Conservation (phyloP, 306 rosid genomes). For the Prosopis cineraria region DNA sequence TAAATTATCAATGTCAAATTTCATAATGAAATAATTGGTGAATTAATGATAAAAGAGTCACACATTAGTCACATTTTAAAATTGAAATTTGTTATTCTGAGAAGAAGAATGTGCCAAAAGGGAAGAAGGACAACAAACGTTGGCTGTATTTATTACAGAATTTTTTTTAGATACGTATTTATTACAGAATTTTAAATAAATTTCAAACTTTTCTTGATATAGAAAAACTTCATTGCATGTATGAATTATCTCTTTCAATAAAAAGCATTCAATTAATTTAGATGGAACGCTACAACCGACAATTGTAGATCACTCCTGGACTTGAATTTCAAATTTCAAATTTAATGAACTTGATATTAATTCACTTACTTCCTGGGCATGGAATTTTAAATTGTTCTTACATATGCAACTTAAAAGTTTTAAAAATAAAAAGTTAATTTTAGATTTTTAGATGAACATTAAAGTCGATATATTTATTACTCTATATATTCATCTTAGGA, state of each 20-base stretch:
- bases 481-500: too few species aligned
- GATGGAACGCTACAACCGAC: not conserved
- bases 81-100: not conserved
- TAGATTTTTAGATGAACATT: not conserved
- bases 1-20: not conserved
- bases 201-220: not conserved
- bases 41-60: not conserved
- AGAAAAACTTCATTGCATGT: not conserved
- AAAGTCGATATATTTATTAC: too few species aligned
- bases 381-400: not conserved
- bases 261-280: not conserved
- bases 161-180: too few species aligned
- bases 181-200: not conserved
- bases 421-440: not conserved
- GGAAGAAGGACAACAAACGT: not conserved
- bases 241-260: not conserved
- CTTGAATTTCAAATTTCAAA: not conserved
- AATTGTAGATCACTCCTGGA: not conserved
- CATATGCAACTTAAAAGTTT: not conserved
- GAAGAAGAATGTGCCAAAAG: not conserved
- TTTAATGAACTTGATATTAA: not conserved
- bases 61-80: not conserved
- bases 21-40: not conserved
- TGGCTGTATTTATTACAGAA: not conserved
- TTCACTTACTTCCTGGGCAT: not conserved